Evolutionary conservation across 371 early-diverging fungal genomes (phyloP).

Genomic region (Catenaria anguillulae): DNA sequence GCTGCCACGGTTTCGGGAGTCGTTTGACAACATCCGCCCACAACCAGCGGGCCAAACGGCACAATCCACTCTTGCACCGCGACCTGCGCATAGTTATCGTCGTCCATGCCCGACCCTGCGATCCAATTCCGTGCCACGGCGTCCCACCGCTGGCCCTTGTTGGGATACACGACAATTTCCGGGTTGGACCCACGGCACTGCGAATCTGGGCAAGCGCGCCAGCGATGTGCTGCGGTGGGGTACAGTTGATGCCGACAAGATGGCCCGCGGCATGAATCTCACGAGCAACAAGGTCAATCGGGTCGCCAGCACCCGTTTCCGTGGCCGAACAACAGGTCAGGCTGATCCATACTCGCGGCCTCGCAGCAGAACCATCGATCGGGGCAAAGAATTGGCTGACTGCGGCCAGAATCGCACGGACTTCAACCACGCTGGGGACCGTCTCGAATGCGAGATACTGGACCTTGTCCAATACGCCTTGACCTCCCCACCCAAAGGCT

Average conservation of each 20-base stretch:
- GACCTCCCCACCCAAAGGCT: conserved; percentile 7
- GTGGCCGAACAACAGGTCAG: conserved; percentile 4
- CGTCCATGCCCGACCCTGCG: not conserved
- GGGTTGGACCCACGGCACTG: too few species aligned
- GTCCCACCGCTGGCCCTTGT: conserved; percentile 2
- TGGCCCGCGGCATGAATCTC: not conserved
- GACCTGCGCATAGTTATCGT: not conserved
- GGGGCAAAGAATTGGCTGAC: not conserved
- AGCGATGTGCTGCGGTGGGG: not conserved
- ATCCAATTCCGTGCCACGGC: not conserved
- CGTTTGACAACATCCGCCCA: not conserved
- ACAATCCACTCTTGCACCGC: not conserved
- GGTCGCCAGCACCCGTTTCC: conserved; percentile 10
- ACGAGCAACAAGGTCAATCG: conserved; percentile 8
- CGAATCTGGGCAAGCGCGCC: not conserved
- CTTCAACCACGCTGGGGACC: conserved; percentile 15
- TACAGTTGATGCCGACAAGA: conserved; percentile 7
- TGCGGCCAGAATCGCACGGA: conserved; percentile 12
- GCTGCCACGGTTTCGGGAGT: not conserved
- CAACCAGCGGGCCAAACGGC: not conserved
- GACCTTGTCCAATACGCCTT: conserved; percentile 2
- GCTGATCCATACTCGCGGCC: conserved; percentile 14
- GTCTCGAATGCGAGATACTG: conserved; percentile 21
- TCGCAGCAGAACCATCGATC: not conserved
- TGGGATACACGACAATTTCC: not conserved